Base-by-base conservation (phyloP, 257 asterid genomes). In the Capsicum rhomboideum region DNA sequence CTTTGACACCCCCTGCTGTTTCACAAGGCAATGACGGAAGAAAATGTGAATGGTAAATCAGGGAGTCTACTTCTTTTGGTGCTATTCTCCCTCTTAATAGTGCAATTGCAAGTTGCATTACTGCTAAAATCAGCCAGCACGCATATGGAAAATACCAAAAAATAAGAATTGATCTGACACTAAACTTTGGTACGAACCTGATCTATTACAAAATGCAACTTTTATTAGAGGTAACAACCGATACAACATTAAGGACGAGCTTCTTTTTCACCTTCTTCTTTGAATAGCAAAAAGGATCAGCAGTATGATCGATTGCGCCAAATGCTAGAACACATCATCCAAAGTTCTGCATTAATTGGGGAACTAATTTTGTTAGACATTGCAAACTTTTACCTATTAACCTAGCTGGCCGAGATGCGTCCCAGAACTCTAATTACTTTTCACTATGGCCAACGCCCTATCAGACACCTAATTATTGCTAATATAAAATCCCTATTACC, bases 201-300 rank as follows among this genome's bases (percentile, higher is more conserved):
- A 87, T 40, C 8, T n/a, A n/a, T n/a, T n/a, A n/a, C n/a, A n/a
- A n/a, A n/a, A n/a, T n/a, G n/a, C n/a, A n/a, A n/a, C n/a, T n/a
- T n/a, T 40, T 40, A 40, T 6, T 40, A 40, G 44, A 40, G 44
- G 6, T 40, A 5, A n/a, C n/a, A n/a, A 40, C 37, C 37, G 44
- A 6, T 40, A 11, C 52, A 46, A 46, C 92, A 92, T 54, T 3
- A 89, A 44, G 1, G 97, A 90, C 3, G 90, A 89, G 79, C 94
- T 93, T 91, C 83, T 92, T 95, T 13, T 93, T 95, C 13, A 85
- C 83, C 77, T 86, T 92, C n/a, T n/a, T n/a, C 80, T 86, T 91
- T 56, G 91, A 90, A 75, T 78, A 87, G 61, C 82, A n/a, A 85
- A 66, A 87, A 93, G 0, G 2, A 46, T 46, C 14, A 46, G 52